Percentiles rank a stretch among this genome's conserved stretches.
Evolutionary conservation across 208 protist species (phyloP).

Genomic region (Leishmania mexicana): DNA sequence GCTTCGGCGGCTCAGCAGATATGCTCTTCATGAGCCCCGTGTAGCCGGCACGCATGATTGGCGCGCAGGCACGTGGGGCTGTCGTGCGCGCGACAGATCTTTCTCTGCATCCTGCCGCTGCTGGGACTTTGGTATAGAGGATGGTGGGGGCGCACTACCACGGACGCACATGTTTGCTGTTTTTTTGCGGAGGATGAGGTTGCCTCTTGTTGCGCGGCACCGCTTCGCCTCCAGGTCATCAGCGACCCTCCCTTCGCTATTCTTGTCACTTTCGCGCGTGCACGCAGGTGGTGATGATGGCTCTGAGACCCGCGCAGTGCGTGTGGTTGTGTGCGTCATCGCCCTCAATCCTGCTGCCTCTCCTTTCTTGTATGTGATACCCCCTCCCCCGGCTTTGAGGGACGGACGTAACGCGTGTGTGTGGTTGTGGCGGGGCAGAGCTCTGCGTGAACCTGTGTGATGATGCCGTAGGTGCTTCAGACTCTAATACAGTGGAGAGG

Average conservation of each 20-base stretch:
- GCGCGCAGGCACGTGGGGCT: background rate
- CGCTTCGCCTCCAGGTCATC: background rate
- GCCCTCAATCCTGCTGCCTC: background rate
- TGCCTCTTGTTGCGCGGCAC: background rate
- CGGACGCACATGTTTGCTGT: background rate
- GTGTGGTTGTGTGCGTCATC: background rate
- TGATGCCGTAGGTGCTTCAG: background rate
- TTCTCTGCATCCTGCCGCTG: background rate
- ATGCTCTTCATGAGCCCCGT: constrained; percentile 11
- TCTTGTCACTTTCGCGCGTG: background rate
- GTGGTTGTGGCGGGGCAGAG: background rate
- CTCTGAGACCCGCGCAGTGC: background rate
- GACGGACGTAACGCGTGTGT: background rate
- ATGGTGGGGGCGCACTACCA: background rate
- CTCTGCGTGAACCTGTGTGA: constrained; percentile 1
- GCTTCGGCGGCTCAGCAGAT: constrained; percentile 15
- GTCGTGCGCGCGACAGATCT: background rate
- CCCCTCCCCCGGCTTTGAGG: background rate
- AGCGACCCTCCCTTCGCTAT: background rate
- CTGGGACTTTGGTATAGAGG: background rate
- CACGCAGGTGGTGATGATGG: background rate
- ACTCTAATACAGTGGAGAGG: background rate
- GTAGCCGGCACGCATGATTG: background rate
- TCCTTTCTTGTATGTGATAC: background rate
- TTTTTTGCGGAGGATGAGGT: background rate